Conservation (phyloP, 306 rosid genomes). For the Vicia villosa region DNA sequence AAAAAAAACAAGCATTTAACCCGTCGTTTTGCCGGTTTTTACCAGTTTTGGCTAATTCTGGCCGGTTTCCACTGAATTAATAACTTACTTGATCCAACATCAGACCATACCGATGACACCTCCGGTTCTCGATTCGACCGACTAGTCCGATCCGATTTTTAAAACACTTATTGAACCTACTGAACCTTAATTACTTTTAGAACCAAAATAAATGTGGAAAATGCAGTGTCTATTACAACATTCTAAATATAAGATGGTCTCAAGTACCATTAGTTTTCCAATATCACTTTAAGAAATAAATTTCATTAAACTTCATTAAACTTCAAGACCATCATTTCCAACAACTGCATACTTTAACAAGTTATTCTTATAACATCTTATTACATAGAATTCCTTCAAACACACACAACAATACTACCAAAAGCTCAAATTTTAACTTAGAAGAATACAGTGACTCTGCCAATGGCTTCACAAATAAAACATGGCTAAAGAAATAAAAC, state of each 20-base stretch:
- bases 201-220: not conserved
- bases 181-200: not conserved
- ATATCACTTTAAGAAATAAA: not conserved
- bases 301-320: not conserved
- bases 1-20: no score
- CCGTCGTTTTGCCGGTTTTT: no score
- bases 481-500: conserved; percentile 17
- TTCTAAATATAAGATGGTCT: not conserved
- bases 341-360: conserved; percentile 16
- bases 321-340: not conserved
- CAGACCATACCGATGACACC: no score
- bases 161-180: no score
- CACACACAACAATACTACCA: conserved; percentile 20
- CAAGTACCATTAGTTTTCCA: not conserved
- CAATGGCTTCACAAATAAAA: conserved; percentile 16
- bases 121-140: no score
- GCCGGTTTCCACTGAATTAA: no score
- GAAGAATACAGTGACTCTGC: not conserved
- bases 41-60: no score
- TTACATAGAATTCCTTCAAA: conserved; percentile 26
- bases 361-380: not conserved
- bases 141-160: no score
- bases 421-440: not conserved
- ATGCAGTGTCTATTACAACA: not conserved
- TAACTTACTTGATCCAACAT: no score